These are phyloP conservation scores for Saturnispora sekii DNA, from an alignment of 805 yeast genomes.

Conservation along the genomic window DNA sequence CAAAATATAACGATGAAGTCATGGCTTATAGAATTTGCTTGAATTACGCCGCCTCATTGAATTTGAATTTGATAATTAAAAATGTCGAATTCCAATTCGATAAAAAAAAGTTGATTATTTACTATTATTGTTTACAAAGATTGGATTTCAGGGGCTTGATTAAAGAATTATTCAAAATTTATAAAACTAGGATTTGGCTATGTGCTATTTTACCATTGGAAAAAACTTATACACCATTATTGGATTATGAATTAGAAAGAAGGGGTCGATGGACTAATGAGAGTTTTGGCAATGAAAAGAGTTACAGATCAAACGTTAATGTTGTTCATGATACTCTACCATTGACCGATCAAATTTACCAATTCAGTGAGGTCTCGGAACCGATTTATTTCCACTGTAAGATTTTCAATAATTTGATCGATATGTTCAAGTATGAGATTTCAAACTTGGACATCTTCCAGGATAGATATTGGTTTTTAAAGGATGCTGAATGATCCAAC, in stretches of 20 bases:
- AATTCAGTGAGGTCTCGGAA: constrained; percentile 24
- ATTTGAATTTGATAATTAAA: constrained; percentile 47
- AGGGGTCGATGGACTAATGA: constrained; percentile 6
- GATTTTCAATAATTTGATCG: constrained; percentile 38
- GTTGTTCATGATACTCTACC: constrained; percentile 23
- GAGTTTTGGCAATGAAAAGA: constrained; percentile 22
- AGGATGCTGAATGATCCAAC: constrained; percentile 1
- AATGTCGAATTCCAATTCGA: constrained; percentile 80
- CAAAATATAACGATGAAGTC: constrained; percentile 61
- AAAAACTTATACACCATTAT: constrained; percentile 22
- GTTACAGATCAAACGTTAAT: constrained; percentile 30
- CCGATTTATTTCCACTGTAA: constrained; percentile 46
- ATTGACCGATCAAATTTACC: constrained; percentile 33
- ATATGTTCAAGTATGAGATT: constrained; percentile 34
- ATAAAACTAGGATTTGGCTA: constrained; percentile 75
- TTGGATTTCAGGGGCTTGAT: constrained; percentile 67
- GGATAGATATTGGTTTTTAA: constrained; percentile 22
- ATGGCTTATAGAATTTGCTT: constrained; percentile 60
- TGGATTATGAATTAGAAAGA: constrained; percentile 24
- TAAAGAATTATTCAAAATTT: constrained; percentile 62
- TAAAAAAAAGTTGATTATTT: constrained; percentile 65
- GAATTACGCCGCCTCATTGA: constrained; percentile 30
- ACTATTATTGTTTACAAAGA: constrained; percentile 54
- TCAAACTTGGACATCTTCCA: constrained; percentile 20
- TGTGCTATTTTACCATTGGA: constrained; percentile 54